Base-by-base conservation (phyloP, 306 rosid species). In the Canavalia gladiata region DNA sequence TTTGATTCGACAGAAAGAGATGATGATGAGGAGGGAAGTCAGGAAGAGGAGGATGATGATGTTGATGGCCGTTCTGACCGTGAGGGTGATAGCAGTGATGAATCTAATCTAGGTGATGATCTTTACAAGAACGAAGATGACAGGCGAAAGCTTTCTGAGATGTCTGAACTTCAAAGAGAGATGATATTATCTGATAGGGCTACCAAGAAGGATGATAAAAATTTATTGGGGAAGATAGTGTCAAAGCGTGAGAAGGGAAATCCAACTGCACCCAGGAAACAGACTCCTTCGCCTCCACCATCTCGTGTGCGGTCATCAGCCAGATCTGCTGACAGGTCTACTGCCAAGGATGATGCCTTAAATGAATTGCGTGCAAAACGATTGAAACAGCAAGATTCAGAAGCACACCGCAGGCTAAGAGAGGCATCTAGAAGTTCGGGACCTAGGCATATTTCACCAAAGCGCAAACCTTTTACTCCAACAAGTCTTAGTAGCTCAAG, bases 141-240 rank as follows among this genome's bases (percentile, higher is more conserved):
- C 71, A 75, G 92, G 71, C 80, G 77, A 50, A 95, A 93, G 76
- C 97, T 93, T 64, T 87, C 94, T 29, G 97, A 94, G 85, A 95
- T 95, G 99, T 86, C 97, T 79, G 99, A 95, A 82, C 92, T 95
- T 79, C 92, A 95, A 78, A 93, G 99, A 81, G 99, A 95, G 90
- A 92, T 93, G 92, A 95, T 95, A 72, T 84, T 95, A 78, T 86
- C 97, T 0, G 97, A 95, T 35, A 92, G 99, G 81, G 98, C 98
- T 12, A 41, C 86, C 10, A 95, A 93, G 90, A 95, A 93, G 68
- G 87, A 82, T 69, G 98, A 95, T 83, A 95, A 88, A 78, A 87
- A 75, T 76, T 83, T 93, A 8, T 85, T 91, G 88, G 98, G 89
- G 72, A 93, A 91, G 84, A 79, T 95, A 77, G 84, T 88, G 35